Evolutionary conservation across 257 asterid species (phyloP).

Genomic region (Rubia yunnanensis): DNA sequence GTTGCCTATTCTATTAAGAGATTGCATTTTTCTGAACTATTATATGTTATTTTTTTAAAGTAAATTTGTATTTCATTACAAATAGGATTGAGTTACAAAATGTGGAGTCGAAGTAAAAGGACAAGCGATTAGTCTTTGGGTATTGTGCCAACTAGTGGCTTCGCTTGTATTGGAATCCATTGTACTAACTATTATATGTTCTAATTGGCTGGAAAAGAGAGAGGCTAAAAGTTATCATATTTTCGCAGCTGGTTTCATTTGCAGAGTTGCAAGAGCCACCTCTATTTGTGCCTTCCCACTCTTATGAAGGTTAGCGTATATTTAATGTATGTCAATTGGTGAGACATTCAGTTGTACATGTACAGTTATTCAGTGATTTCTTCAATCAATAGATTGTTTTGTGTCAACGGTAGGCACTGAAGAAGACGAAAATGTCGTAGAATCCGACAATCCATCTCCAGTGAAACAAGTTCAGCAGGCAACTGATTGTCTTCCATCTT

Average conservation of each 20-base stretch:
- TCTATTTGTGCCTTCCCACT: constrained; percentile 65
- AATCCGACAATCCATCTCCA: constrained; percentile 33
- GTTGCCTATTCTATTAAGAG: too few species aligned
- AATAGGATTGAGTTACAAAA: too few species aligned
- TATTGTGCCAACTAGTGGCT: too few species aligned
- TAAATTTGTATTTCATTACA: too few species aligned
- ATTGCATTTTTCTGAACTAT: too few species aligned
- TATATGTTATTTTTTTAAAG: too few species aligned
- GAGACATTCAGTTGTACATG: not conserved
- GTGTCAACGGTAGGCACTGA: constrained; percentile 30
- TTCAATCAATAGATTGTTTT: not conserved
- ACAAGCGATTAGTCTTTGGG: too few species aligned
- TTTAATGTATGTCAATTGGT: not conserved
- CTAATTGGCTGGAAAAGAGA: not conserved
- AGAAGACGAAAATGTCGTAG: constrained; percentile 37
- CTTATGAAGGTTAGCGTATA: constrained; percentile 41
- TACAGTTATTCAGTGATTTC: not conserved
- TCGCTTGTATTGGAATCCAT: too few species aligned
- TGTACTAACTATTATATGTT: too few species aligned
- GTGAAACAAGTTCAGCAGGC: constrained; percentile 46
- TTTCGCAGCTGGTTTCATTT: constrained; percentile 71
- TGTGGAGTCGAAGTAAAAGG: too few species aligned
- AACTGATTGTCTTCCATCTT: constrained; percentile 32
- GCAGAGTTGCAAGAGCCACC: constrained; percentile 73
- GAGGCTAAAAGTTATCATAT: not conserved